These are phyloP conservation scores for Thalassiosira oceanica DNA, from an alignment of 352 stramenopile species.

Conservation along the genomic window DNA sequence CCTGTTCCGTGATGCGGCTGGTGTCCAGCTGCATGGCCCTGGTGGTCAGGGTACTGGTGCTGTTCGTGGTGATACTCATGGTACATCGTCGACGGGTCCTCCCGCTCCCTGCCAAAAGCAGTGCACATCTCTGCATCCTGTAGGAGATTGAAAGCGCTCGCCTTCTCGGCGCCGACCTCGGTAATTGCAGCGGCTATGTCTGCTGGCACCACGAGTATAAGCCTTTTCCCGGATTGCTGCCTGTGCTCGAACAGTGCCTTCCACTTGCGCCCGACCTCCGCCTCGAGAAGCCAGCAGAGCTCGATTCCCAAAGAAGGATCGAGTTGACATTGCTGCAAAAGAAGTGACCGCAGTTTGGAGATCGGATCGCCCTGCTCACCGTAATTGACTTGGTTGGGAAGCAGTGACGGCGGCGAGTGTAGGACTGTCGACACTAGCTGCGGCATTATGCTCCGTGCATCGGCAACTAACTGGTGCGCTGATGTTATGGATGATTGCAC, in stretches of 20 bases:
- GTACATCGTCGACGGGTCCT: too few species aligned
- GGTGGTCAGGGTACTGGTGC: conserved; percentile 12
- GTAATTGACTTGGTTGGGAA: conserved; percentile 27
- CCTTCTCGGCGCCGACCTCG: conserved; percentile 72
- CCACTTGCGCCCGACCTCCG: conserved; percentile 76
- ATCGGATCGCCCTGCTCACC: too few species aligned
- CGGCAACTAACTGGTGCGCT: conserved; percentile 34
- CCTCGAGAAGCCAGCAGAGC: conserved; percentile 81
- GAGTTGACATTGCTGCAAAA: conserved; percentile 64
- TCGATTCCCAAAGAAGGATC: conserved; percentile 77
- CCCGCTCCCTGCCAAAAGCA: conserved; percentile 67
- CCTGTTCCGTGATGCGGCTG: background rate
- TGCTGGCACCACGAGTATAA: conserved; percentile 76
- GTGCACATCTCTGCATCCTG: conserved; percentile 78
- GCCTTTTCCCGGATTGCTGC: conserved; percentile 70
- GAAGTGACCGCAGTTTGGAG: conserved; percentile 57
- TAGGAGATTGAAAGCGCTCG: conserved; percentile 76
- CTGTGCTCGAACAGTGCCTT: conserved; percentile 79
- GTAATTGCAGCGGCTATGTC: conserved; percentile 73
- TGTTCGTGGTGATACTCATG: conserved; percentile 5
- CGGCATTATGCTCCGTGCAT: conserved; percentile 65
- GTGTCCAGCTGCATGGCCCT: conserved; percentile 3
- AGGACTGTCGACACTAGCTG: conserved; percentile 76
- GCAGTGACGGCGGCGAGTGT: conserved; percentile 61
- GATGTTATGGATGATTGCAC: conserved; percentile 6